These are phyloP conservation scores for Blastocystis sp. DNA, from an alignment of 352 stramenopile genomes.

Conservation along the genomic window DNA sequence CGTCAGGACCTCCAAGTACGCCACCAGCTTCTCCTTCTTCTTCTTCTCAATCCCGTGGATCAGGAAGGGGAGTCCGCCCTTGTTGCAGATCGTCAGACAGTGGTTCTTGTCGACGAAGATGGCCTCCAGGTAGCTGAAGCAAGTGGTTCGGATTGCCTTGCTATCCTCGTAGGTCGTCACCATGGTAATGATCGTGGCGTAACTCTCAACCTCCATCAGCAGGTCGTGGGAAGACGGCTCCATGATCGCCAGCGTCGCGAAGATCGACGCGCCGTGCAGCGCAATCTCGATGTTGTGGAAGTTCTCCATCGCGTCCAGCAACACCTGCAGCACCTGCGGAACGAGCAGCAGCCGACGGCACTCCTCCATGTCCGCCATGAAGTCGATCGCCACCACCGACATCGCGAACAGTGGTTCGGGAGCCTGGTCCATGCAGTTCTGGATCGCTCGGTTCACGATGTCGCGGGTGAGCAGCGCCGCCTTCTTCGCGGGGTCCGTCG, in stretches of 20 bases:
- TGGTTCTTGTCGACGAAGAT: slow-evolving; percentile 62
- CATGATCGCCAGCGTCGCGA: slow-evolving; percentile 49
- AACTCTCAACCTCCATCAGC: slow-evolving; percentile 65
- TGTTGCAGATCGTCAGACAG: slow-evolving; percentile 55
- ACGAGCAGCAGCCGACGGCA: slow-evolving; percentile 43
- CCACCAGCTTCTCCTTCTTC: slow-evolving; percentile 38
- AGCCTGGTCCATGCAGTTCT: slow-evolving; percentile 66
- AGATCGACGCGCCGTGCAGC: slow-evolving; percentile 39
- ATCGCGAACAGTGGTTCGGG: slow-evolving; percentile 63
- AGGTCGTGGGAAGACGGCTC: slow-evolving; percentile 40
- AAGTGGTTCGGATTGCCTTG: slow-evolving; percentile 59
- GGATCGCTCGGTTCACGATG: slow-evolving; percentile 64
- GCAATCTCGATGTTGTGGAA: slow-evolving; percentile 55
- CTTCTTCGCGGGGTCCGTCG: slow-evolving; percentile 33
- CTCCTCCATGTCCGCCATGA: slow-evolving; percentile 63
- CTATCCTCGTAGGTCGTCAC: slow-evolving; percentile 20
- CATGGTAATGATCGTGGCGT: slow-evolving; percentile 61
- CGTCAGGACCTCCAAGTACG: slow-evolving; percentile 33
- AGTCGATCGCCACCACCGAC: slow-evolving; percentile 45
- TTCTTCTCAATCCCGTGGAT: slow-evolving; percentile 49
- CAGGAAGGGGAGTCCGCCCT: slow-evolving; percentile 13
- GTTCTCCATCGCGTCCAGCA: slow-evolving; percentile 59
- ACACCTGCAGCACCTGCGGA: slow-evolving; percentile 54
- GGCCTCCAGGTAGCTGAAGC: slow-evolving; percentile 50
- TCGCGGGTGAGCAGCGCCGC: slow-evolving; percentile 45